Percentiles rank a stretch among this genome's conserved stretches.
phyloP scores from a whole-genome alignment of 352 stramenopile species.

The Pilasporangium apinafurcum region DNA sequence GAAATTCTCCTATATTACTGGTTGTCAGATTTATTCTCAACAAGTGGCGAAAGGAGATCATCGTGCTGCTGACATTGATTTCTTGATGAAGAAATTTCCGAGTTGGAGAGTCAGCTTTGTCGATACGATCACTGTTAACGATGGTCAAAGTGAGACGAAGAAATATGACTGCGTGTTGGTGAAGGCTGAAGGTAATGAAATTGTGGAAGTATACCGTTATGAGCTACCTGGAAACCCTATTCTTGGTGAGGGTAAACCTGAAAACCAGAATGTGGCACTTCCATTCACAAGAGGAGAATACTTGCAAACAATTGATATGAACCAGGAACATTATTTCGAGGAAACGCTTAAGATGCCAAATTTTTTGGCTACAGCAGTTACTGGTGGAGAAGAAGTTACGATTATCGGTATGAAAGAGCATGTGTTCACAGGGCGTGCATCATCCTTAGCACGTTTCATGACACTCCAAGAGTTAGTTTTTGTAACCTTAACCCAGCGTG shows the following conservation, averaged over 20 bases:
- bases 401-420: conserved; percentile 89
- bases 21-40: conserved; percentile 84
- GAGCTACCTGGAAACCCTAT: conserved; percentile 86
- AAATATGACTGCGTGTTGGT: conserved; percentile 77
- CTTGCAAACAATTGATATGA: conserved; percentile 89
- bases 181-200: conserved; percentile 71
- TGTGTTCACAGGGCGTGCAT: conserved; percentile 81
- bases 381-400: conserved; percentile 58
- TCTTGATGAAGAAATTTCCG: conserved; percentile 83
- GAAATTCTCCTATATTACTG: conserved; percentile 88
- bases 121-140: conserved; percentile 48
- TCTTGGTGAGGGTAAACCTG: conserved; percentile 80
- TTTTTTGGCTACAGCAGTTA: conserved; percentile 66
- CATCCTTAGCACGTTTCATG: conserved; percentile 85
- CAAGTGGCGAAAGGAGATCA: conserved; percentile 70
- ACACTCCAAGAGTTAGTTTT: conserved; percentile 85
- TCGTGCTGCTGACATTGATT: conserved; percentile 86
- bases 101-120: conserved; percentile 88
- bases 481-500: conserved; percentile 79
- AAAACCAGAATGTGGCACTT: conserved; percentile 87
- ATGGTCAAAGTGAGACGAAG: conserved; percentile 20
- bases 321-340: conserved; percentile 88
- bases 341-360: conserved; percentile 86
- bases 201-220: conserved; percentile 86
- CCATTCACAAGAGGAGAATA: conserved; percentile 85